Evolutionary conservation across 2,329 filamentous ascomycete species (phyloP), one percentile per base, ranked within the genome.

Genomic region (Verticillium nonalfalfae): DNA sequence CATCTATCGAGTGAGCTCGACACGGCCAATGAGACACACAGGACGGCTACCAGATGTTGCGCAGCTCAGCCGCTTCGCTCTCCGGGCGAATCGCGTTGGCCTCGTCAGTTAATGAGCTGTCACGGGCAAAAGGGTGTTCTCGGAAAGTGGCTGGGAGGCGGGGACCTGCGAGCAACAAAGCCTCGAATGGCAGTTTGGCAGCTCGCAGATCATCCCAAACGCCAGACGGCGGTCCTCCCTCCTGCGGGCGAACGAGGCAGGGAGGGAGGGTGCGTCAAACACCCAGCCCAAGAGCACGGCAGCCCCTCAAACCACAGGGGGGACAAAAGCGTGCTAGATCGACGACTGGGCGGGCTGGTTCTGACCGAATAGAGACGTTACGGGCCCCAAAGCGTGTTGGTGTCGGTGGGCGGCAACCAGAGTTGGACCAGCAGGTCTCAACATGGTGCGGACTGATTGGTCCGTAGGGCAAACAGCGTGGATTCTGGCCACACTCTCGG

Each of bases 301-400:
- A 21, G 15, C 45, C 45, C 45, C 45, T 50, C 26, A 50, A 50
- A 21, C 45, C 7, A 15, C 57, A 58, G 57, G 57, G 57, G 57
- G 40, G 38, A 58, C 57, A 31, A 34, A 58, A 45, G 39, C 26
- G 57, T 45, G 38, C 57, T 58, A 58, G 57, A 39, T 50, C 57
- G 14, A 31, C 57, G 14, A 40, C 57, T 40, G 57, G 57, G 45
- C 38, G 36, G 38, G 21, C 45, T 39, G 39, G 57, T 34, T 10
- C 55, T 45, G 45, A n/a, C 57, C 57, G 36, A 58, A 58, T 50
- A 31, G 57, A 58, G 57, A 45, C 57, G 45, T 35, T 39, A 39
- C 36, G 21, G 38, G 26, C 56, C 57, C 57, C 36, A 58, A 58
- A 58, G 57, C 38, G 57, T 58, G 31, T 58, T 14, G 57, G 45